phyloP scores from a whole-genome alignment of 345 rosid species.

The Viola odorata region DNA sequence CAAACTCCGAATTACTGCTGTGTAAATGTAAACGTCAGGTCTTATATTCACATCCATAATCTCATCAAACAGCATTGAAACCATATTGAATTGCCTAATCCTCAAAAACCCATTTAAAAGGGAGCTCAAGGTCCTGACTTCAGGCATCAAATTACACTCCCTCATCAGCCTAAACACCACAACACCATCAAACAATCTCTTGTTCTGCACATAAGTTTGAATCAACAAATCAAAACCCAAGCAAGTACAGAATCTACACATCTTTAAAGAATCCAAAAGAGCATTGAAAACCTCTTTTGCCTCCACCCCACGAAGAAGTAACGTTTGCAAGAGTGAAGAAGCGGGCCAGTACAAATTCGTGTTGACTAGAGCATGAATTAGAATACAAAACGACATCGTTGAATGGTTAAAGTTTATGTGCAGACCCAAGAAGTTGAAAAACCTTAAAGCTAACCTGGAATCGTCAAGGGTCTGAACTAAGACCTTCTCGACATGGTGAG shows the following conservation, averaged over 20 bases:
- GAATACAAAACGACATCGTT: slow-evolving; percentile 60
- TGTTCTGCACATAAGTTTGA: slow-evolving; percentile 58
- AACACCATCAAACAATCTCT: slow-evolving; percentile 49
- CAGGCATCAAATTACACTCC: slow-evolving; percentile 47
- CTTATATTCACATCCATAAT: slow-evolving; percentile 36
- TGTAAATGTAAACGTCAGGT: slow-evolving; percentile 54
- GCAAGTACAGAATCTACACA: slow-evolving; percentile 44
- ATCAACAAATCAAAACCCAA: slow-evolving; percentile 82
- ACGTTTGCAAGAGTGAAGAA: slow-evolving; percentile 72
- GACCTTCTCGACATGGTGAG: slow-evolving; percentile 58
- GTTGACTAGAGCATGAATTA: slow-evolving; percentile 61
- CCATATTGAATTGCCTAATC: slow-evolving; percentile 47
- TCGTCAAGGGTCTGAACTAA: slow-evolving; percentile 58
- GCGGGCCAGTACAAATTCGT: slow-evolving; percentile 76
- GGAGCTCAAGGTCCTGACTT: slow-evolving; percentile 62
- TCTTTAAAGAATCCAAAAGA: slow-evolving; percentile 40
- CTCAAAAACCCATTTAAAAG: slow-evolving; percentile 59
- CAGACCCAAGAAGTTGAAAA: slow-evolving; percentile 87
- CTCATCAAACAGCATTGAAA: slow-evolving; percentile 55
- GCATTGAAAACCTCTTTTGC: slow-evolving; percentile 52
- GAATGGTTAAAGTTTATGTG: slow-evolving; percentile 71
- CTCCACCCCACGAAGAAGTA: slow-evolving; percentile 51
- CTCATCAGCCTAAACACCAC: slow-evolving; percentile 54
- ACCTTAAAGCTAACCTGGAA: slow-evolving; percentile 64
- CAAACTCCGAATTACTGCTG: slow-evolving; percentile 59